Conservation (phyloP, 352 stramenopile genomes). For the Globisporangium iwayamae region DNA sequence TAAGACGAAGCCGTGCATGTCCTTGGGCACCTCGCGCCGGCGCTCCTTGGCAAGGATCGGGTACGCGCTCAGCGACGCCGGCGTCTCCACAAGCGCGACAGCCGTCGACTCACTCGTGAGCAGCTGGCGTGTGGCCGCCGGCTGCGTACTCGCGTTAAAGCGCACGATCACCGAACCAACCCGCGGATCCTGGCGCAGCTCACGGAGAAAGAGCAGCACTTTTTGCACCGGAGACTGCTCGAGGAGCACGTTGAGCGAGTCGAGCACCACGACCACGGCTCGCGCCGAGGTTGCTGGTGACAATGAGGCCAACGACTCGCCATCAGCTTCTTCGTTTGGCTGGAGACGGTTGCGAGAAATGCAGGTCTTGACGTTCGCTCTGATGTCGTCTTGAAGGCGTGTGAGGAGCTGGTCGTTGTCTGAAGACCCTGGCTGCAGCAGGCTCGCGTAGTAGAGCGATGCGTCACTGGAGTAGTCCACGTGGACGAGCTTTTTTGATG, state of each 20-base stretch:
- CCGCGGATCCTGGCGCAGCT: slow-evolving; percentile 24
- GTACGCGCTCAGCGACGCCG: slow-evolving; percentile 47
- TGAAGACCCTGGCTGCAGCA: background rate
- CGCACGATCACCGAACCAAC: slow-evolving; percentile 48
- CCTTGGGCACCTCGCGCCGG: slow-evolving; percentile 51
- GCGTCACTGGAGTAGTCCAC: slow-evolving; percentile 42
- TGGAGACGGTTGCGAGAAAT: background rate
- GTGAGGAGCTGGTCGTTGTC: slow-evolving; percentile 16
- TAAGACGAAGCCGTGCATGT: slow-evolving; percentile 54
- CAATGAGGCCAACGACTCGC: background rate
- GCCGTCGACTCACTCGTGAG: slow-evolving; percentile 43
- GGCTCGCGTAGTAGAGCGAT: slow-evolving; percentile 17
- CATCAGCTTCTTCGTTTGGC: background rate
- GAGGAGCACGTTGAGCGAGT: slow-evolving; percentile 64
- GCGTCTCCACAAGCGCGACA: slow-evolving; percentile 54
- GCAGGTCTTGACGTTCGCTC: slow-evolving; percentile 17
- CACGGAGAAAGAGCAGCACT: slow-evolving; percentile 42
- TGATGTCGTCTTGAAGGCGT: slow-evolving; percentile 31
- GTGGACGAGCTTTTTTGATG: slow-evolving; percentile 32
- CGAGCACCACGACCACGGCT: slow-evolving; percentile 53
- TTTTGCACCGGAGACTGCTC: slow-evolving; percentile 40
- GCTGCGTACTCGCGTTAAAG: slow-evolving; percentile 35
- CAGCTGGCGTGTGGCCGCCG: slow-evolving; percentile 17
- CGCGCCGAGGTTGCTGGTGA: slow-evolving; percentile 13
- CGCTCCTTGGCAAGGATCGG: slow-evolving; percentile 57